Conservation (phyloP, 176 grass and related monocot genomes). For the Juncus effusus region DNA sequence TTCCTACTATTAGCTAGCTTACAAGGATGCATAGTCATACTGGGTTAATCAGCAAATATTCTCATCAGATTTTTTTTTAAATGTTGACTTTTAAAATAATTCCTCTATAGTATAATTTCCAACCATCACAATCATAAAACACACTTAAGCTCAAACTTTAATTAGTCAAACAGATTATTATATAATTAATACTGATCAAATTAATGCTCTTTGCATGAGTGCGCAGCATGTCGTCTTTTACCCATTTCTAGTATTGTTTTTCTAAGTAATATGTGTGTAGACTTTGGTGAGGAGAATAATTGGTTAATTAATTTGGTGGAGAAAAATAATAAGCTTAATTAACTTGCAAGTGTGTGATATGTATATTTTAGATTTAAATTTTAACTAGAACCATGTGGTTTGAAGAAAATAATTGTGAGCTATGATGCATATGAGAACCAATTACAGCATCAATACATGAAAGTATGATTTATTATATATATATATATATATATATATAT, state of each 20-base stretch:
- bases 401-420: no score
- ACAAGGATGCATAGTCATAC: not conserved
- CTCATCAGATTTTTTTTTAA: not conserved
- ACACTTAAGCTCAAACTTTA: not conserved
- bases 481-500: no score
- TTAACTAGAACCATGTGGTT: no score
- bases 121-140: constrained; percentile 3
- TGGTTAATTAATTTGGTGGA: no score
- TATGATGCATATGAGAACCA: no score
- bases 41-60: not conserved
- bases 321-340: no score
- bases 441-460: no score
- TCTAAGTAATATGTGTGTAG: no score
- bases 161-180: constrained; percentile 11
- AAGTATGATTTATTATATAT: no score
- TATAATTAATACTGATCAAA: constrained; percentile 15
- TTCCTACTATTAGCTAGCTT: not conserved
- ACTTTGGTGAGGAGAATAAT: no score
- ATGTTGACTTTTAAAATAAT: constrained; percentile 18
- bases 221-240: constrained; percentile 29
- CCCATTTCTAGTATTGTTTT: not conserved
- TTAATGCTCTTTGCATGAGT: constrained; percentile 32
- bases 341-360: no score
- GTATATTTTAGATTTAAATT: no score
- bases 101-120: not conserved